phyloP scores from a whole-genome alignment of 345 rosid genomes.

The Nephelium lappaceum region DNA sequence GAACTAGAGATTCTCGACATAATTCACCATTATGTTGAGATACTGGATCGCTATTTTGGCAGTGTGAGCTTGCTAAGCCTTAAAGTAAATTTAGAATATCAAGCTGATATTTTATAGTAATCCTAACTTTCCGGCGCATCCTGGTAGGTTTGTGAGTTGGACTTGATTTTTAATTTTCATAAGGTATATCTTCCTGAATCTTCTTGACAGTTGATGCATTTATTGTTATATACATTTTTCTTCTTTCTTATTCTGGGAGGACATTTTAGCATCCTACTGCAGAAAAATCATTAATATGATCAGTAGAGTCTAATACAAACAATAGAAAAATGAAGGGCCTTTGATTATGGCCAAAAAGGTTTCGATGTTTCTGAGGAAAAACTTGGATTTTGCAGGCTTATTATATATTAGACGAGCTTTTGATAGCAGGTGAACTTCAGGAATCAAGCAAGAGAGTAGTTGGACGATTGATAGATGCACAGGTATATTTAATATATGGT shows the following conservation, averaged over 20 bases:
- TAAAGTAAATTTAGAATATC: not conserved
- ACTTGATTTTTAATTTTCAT: constrained; percentile 65
- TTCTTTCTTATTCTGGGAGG: not conserved
- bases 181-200: constrained; percentile 35
- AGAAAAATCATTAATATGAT: not conserved
- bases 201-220: not conserved
- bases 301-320: not conserved
- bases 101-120: not conserved
- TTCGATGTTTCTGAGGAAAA: not conserved
- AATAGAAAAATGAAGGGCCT: not conserved
- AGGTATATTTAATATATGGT: constrained; percentile 30
- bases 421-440: constrained; percentile 69
- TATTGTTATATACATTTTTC: not conserved
- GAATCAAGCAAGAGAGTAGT: constrained; percentile 64
- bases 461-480: constrained; percentile 50
- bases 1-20: constrained; percentile 56
- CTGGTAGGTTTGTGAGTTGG: constrained; percentile 63
- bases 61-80: constrained; percentile 34
- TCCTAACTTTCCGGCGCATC: not conserved
- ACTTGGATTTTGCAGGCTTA: constrained; percentile 42
- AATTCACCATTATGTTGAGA: constrained; percentile 61
- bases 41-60: constrained; percentile 59
- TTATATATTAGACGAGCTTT: constrained; percentile 59
- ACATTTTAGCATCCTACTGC: not conserved
- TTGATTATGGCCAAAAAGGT: not conserved